Evolutionary conservation across 352 stramenopile species (phyloP).

Genomic region (Thraustochytrium striatum): DNA sequence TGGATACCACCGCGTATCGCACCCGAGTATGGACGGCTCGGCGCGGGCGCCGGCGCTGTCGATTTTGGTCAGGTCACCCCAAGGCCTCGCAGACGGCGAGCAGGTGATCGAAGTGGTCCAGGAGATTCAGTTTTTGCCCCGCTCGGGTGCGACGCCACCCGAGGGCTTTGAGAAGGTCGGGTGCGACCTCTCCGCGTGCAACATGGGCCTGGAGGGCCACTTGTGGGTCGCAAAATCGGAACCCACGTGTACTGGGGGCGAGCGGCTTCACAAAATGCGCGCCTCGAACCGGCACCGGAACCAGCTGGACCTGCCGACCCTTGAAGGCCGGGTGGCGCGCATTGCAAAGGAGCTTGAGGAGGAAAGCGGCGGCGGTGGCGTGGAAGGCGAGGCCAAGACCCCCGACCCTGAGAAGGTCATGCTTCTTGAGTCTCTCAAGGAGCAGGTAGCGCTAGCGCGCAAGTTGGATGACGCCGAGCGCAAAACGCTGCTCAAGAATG

Average conservation of each 20-base stretch:
- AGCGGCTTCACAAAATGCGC: not conserved
- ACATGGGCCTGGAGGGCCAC: not conserved
- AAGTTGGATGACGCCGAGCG: not conserved
- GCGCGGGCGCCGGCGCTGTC: not conserved
- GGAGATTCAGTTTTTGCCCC: not conserved
- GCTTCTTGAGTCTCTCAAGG: not conserved
- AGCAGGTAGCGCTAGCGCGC: not conserved
- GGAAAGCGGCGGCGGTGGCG: too few species aligned
- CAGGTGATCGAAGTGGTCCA: not conserved
- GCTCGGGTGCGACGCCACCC: not conserved
- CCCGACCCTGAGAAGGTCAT: not conserved
- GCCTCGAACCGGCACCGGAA: not conserved
- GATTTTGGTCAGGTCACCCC: not conserved
- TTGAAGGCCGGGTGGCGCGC: not conserved
- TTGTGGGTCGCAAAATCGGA: not conserved
- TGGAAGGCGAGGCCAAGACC: not conserved
- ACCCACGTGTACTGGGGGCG: not conserved
- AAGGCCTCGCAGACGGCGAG: not conserved
- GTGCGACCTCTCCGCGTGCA: not conserved
- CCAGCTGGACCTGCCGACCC: not conserved
- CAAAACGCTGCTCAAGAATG: not conserved
- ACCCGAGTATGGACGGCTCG: slow-evolving; percentile 6
- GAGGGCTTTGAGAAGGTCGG: slow-evolving; percentile 10
- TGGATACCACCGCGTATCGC: not conserved
- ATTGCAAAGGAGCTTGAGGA: not conserved